Percentiles rank a stretch among this genome's conserved stretches.
phyloP scores from a whole-genome alignment of 441 rosid species.

The Caryocar brasiliense region DNA sequence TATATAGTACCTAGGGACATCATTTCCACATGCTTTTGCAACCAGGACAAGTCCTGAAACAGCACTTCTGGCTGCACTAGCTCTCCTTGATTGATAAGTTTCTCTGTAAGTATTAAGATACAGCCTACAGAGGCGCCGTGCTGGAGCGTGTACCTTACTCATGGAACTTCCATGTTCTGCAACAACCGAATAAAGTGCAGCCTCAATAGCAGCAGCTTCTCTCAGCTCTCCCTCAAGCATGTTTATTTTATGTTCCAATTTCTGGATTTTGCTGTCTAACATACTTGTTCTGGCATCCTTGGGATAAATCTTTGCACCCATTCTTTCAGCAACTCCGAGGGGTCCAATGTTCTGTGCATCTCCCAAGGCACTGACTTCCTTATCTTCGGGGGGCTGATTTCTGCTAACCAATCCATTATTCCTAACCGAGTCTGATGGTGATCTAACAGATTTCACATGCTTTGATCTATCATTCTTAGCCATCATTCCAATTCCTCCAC shows the following conservation, averaged over 20 bases:
- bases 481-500: constrained; percentile 21
- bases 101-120: constrained; percentile 70
- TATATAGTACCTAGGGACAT: constrained; percentile 74
- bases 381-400: constrained; percentile 26
- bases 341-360: constrained; percentile 25
- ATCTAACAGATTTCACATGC: constrained; percentile 68
- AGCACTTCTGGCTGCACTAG: constrained; percentile 70
- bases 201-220: constrained; percentile 91
- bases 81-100: constrained; percentile 44
- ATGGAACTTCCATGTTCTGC: constrained; percentile 91
- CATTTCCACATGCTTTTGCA: constrained; percentile 93
- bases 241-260: constrained; percentile 57
- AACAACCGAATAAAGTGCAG: constrained; percentile 75
- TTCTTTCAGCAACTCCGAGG: constrained; percentile 33
- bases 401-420: constrained; percentile 31
- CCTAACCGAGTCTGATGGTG: constrained; percentile 43
- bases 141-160: constrained; percentile 90
- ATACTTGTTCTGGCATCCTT: constrained; percentile 29
- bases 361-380: constrained; percentile 21
- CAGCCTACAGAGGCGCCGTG: constrained; percentile 87
- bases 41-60: constrained; percentile 73
- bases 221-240: constrained; percentile 82
- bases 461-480: constrained; percentile 38
- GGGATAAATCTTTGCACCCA: constrained; percentile 40
- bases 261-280: constrained; percentile 54